A percentile compares a stretch with the other conserved stretches of the same genome.
Evolutionary conservation across 768 basidiomycete genomes (phyloP).

Genomic region (Lanmaoa rubissima): DNA sequence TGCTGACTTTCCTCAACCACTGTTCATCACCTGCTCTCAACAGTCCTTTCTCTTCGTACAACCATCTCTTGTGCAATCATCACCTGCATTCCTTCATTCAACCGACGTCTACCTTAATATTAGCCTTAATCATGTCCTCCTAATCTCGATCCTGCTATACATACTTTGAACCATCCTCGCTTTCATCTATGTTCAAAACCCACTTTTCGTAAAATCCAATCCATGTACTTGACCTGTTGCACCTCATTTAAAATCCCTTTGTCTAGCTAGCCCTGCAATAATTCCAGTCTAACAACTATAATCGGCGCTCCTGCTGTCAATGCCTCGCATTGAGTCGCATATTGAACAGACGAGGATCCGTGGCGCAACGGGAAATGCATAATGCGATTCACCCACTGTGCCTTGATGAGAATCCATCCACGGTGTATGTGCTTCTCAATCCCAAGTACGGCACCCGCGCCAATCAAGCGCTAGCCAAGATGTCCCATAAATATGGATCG

Average conservation of each 20-base stretch:
- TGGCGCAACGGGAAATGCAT: conserved; percentile 1
- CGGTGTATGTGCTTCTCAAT: neutral
- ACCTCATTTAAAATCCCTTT: neutral
- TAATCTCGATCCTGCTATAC: conserved; percentile 6
- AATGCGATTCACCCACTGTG: neutral
- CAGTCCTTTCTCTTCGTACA: neutral
- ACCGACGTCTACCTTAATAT: neutral
- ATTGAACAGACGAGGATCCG: conserved; percentile 2
- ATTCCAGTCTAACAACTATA: neutral
- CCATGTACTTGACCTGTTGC: neutral
- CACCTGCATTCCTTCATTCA: conserved; percentile 12
- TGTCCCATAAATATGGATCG: conserved; percentile 29
- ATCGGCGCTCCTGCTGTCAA: neutral
- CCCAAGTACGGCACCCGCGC: neutral
- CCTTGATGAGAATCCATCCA: neutral
- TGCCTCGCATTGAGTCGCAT: neutral
- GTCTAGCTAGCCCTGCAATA: neutral
- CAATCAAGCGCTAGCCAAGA: neutral
- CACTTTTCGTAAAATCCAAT: neutral
- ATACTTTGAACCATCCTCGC: neutral
- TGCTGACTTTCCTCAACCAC: neutral
- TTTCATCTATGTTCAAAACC: neutral
- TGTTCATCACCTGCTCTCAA: neutral
- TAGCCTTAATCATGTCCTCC: neutral
- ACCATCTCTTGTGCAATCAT: conserved; percentile 9